Evolutionary conservation across 2,329 filamentous ascomycete species (phyloP).

Genomic region (Fragosphaeria purpurea): DNA sequence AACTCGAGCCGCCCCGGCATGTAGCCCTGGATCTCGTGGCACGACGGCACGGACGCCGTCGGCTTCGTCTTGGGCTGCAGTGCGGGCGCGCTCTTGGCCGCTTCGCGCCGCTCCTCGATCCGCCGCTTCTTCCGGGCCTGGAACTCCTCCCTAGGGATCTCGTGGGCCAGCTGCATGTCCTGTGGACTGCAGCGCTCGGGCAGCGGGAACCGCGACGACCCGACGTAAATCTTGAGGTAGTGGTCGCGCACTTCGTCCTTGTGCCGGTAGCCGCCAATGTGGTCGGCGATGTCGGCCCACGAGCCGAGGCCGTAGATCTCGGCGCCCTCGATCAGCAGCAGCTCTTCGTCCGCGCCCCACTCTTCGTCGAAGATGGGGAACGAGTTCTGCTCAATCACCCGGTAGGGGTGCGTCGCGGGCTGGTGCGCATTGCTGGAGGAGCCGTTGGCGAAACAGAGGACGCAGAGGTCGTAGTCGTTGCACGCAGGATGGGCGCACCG

Average conservation of each 20-base stretch:
- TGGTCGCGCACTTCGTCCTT: conserved; percentile 96
- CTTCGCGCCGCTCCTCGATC: conserved; percentile 86
- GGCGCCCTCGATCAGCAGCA: conserved; percentile 85
- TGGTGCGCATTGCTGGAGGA: conserved; percentile 75
- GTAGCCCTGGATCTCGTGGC: conserved; percentile 96
- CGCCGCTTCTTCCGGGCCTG: conserved; percentile 84
- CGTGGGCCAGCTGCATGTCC: conserved; percentile 67
- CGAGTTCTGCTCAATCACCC: conserved; percentile 96
- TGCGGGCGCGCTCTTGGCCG: conserved; percentile 71
- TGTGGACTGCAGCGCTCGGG: conserved; percentile 76
- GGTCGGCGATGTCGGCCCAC: conserved; percentile 96
- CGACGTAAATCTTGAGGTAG: conserved; percentile 78
- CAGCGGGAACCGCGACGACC: conserved; percentile 75
- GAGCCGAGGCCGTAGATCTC: conserved; percentile 95
- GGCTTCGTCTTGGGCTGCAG: conserved; percentile 90
- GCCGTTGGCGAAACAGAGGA: conserved; percentile 83
- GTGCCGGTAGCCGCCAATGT: conserved; percentile 87
- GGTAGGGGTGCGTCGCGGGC: conserved; percentile 75
- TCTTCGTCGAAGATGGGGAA: conserved; percentile 92
- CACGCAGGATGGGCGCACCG: conserved; percentile 76
- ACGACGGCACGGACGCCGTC: conserved; percentile 87
- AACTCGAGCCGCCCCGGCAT: conserved; percentile 98
- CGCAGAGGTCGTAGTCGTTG: conserved; percentile 93
- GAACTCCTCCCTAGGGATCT: conserved; percentile 83
- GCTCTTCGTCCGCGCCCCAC: conserved; percentile 95